Conservation (phyloP, 2,329 filamentous ascomycete species). For the Botrytis medusae region DNA sequence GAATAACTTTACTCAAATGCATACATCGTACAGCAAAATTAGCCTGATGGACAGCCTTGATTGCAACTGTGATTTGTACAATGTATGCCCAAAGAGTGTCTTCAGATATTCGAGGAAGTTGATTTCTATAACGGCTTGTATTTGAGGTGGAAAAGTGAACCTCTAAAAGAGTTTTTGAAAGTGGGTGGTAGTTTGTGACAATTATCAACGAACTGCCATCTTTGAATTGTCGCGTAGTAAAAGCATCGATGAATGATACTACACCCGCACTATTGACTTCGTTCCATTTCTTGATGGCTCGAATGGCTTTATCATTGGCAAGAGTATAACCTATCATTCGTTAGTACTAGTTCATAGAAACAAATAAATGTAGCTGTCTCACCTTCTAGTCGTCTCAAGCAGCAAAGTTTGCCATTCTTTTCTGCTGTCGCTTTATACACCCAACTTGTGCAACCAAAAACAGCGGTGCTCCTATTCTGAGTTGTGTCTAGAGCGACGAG, state of each 20-base stretch:
- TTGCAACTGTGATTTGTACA: slow-evolving; percentile 82
- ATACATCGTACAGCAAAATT: slow-evolving; percentile 84
- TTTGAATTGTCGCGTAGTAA: slow-evolving; percentile 88
- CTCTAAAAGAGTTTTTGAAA: slow-evolving; percentile 86
- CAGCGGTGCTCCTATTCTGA: slow-evolving; percentile 72
- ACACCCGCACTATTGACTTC: slow-evolving; percentile 77
- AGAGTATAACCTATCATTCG: slow-evolving; percentile 67
- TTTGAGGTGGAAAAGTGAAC: slow-evolving; percentile 58
- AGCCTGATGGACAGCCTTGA: slow-evolving; percentile 79
- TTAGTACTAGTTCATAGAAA: slow-evolving; percentile 5
- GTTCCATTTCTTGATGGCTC: slow-evolving; percentile 86
- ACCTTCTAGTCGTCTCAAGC: slow-evolving; percentile 81
- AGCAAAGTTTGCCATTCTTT: slow-evolving; percentile 88
- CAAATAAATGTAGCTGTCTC: slow-evolving; percentile 26
- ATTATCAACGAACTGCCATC: slow-evolving; percentile 87
- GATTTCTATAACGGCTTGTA: slow-evolving; percentile 42
- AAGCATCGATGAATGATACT: slow-evolving; percentile 85
- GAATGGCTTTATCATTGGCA: slow-evolving; percentile 85
- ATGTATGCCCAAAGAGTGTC: slow-evolving; percentile 87
- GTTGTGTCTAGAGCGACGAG: slow-evolving; percentile 84
- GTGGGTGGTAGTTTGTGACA: slow-evolving; percentile 88
- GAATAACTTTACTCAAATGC: slow-evolving; percentile 81
- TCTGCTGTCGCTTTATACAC: slow-evolving; percentile 90
- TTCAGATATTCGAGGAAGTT: slow-evolving; percentile 57
- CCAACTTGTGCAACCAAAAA: slow-evolving; percentile 90